Evolutionary conservation across 371 early-diverging fungal species (phyloP).

Genomic region (Dinochytrium kinnereticum): DNA sequence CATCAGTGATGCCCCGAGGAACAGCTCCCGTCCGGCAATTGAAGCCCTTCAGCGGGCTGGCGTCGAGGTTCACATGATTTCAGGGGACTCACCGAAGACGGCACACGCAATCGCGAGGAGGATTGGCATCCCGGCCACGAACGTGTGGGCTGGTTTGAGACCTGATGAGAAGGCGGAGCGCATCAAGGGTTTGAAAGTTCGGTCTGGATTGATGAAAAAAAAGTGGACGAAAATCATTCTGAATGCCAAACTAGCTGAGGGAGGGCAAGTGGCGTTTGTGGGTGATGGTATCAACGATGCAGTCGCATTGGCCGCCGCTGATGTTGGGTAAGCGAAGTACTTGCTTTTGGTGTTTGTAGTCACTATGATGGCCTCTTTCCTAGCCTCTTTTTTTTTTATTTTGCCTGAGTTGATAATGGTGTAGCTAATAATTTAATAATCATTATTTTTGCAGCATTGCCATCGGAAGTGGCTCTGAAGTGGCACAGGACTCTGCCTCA

Average conservation of each 20-base stretch:
- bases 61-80: conserved; percentile 84
- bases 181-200: conserved; percentile 56
- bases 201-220: neutral
- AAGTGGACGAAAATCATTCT: conserved; percentile 16
- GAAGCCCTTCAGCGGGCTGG: conserved; percentile 72
- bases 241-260: neutral
- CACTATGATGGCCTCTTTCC: neutral
- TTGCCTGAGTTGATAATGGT: neutral
- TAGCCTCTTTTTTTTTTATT: neutral
- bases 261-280: conserved; percentile 63
- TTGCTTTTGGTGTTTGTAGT: conserved; percentile 13
- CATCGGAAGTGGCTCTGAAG: conserved; percentile 81
- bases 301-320: conserved; percentile 85
- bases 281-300: conserved; percentile 97
- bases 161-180: conserved; percentile 81
- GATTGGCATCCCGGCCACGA: conserved; percentile 68
- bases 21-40: conserved; percentile 73
- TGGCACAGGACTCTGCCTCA: conserved; percentile 80
- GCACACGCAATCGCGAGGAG: conserved; percentile 75
- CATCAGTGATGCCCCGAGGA: conserved; percentile 81
- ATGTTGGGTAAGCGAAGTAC: conserved; percentile 70
- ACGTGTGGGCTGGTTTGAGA: conserved; percentile 85
- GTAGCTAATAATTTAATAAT: neutral
- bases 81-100: conserved; percentile 87
- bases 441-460: conserved; percentile 48